Evolutionary conservation across 768 basidiomycete genomes (phyloP).

Genomic region (Cubamyces lactineus): DNA sequence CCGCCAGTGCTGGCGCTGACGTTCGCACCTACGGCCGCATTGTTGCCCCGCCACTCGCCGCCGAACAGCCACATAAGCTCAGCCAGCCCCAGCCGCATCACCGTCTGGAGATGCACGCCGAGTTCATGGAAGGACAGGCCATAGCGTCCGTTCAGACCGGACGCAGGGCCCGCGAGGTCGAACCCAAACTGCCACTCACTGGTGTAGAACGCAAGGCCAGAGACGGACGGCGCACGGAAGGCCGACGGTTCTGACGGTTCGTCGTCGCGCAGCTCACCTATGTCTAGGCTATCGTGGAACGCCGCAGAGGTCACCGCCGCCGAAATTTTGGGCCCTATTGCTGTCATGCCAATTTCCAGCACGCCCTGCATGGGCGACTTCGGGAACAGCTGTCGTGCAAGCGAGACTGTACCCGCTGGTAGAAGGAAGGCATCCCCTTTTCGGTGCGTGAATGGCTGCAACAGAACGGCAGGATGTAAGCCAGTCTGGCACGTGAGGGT

Average conservation of each 20-base stretch:
- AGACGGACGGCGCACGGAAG: slow-evolving; percentile 46
- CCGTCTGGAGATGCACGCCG: slow-evolving; percentile 53
- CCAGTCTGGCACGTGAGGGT: slow-evolving; percentile 38
- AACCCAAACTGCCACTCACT: slow-evolving; percentile 54
- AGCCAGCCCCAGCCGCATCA: slow-evolving; percentile 50
- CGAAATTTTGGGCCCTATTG: slow-evolving; percentile 48
- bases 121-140: slow-evolving; percentile 58
- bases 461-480: slow-evolving; percentile 11
- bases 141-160: slow-evolving; percentile 54
- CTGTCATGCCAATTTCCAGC: slow-evolving; percentile 43
- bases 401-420: slow-evolving; percentile 47
- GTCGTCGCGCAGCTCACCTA: background rate
- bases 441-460: slow-evolving; percentile 20
- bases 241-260: slow-evolving; percentile 4
- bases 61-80: slow-evolving; percentile 49
- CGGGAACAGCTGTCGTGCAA: slow-evolving; percentile 56
- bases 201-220: slow-evolving; percentile 52
- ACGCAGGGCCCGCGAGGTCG: slow-evolving; percentile 48
- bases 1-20: slow-evolving; percentile 50
- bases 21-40: slow-evolving; percentile 46
- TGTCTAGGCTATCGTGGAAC: slow-evolving; percentile 16
- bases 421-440: slow-evolving; percentile 10
- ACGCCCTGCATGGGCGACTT: slow-evolving; percentile 50
- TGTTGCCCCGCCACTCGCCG: slow-evolving; percentile 53
- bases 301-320: slow-evolving; percentile 34